Percentiles rank a stretch among this genome's conserved stretches.
These are phyloP conservation scores for Sporisorium exsertum DNA, from an alignment of 1,284 basidiomycete species.

Conservation along the genomic window DNA sequence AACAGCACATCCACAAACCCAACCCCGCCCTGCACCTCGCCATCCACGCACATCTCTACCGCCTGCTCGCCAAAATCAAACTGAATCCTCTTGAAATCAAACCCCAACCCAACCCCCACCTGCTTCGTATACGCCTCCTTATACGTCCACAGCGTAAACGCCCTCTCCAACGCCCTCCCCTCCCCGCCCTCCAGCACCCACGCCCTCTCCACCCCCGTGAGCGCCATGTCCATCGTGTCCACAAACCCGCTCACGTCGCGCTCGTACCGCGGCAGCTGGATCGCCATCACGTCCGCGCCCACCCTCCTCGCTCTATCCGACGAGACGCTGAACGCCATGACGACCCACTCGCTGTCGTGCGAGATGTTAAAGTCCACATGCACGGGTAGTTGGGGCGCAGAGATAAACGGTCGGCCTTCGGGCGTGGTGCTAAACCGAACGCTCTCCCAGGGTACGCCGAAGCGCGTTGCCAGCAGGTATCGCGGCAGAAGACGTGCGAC, in stretches of 20 bases:
- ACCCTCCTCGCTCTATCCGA: constrained; percentile 16
- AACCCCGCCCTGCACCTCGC: constrained; percentile 11
- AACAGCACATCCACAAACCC: constrained; percentile 46
- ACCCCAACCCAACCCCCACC: constrained; percentile 62
- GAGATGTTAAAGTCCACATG: constrained; percentile 62
- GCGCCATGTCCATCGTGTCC: constrained; percentile 61
- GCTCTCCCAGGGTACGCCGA: constrained; percentile 11
- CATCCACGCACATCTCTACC: constrained; percentile 15
- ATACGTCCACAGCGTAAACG: constrained; percentile 64
- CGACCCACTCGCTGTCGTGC: constrained; percentile 66
- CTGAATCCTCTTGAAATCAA: constrained; percentile 59
- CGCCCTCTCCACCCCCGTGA: constrained; percentile 45
- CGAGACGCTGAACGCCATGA: constrained; percentile 47
- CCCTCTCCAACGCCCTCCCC: constrained; percentile 32
- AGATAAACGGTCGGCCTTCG: constrained; percentile 44
- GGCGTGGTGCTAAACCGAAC: constrained; percentile 18
- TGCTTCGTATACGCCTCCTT: constrained; percentile 68
- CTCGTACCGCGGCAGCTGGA: constrained; percentile 60
- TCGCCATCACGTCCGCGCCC: constrained; percentile 65
- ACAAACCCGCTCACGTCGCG: constrained; percentile 38
- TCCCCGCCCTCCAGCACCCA: constrained; percentile 45
- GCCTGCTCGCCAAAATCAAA: constrained; percentile 33
- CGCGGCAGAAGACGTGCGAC: constrained; percentile 50
- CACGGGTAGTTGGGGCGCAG: constrained; percentile 1
- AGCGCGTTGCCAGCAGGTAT: constrained; percentile 16